Evolutionary conservation across 768 basidiomycete genomes (phyloP).

Genomic region (Russula sp.): DNA sequence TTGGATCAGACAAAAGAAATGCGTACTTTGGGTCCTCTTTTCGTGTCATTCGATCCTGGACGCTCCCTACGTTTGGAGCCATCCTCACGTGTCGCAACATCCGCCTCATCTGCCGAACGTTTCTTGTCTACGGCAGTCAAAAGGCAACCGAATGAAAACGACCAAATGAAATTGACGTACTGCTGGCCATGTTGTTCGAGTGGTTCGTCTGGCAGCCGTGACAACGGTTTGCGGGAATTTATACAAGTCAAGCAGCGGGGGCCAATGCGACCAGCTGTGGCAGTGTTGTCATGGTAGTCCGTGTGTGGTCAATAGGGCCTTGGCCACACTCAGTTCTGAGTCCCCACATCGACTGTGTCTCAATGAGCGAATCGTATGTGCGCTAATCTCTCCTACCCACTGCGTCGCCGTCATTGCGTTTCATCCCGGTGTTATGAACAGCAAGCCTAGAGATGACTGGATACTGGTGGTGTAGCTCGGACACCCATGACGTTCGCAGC

Average conservation of each 20-base stretch:
- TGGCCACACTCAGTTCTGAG: background rate
- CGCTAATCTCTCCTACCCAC: too few species aligned
- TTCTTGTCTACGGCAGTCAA: constrained; percentile 1
- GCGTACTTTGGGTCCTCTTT: constrained; percentile 13
- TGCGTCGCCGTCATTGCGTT: background rate
- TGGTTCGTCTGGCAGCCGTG: background rate
- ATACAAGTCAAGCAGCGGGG: background rate
- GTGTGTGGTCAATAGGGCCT: background rate
- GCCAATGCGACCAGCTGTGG: constrained; percentile 2
- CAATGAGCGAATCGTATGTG: background rate
- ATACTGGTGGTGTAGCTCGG: background rate
- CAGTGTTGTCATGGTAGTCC: background rate
- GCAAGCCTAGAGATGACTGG: too few species aligned
- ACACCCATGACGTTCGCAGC: background rate
- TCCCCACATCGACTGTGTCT: background rate
- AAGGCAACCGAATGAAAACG: background rate
- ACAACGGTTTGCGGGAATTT: background rate
- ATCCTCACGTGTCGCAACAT: background rate
- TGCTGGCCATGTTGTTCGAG: background rate
- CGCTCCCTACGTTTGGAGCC: constrained; percentile 3
- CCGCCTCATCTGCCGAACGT: constrained; percentile 14
- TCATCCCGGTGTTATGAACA: background rate
- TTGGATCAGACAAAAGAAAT: background rate
- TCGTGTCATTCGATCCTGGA: background rate
- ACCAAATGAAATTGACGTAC: background rate